A percentile compares a stretch with the other conserved stretches of the same genome.
These are phyloP conservation scores for Xylaria sp. DNA, from an alignment of 2,329 filamentous ascomycete genomes.

Conservation along the genomic window DNA sequence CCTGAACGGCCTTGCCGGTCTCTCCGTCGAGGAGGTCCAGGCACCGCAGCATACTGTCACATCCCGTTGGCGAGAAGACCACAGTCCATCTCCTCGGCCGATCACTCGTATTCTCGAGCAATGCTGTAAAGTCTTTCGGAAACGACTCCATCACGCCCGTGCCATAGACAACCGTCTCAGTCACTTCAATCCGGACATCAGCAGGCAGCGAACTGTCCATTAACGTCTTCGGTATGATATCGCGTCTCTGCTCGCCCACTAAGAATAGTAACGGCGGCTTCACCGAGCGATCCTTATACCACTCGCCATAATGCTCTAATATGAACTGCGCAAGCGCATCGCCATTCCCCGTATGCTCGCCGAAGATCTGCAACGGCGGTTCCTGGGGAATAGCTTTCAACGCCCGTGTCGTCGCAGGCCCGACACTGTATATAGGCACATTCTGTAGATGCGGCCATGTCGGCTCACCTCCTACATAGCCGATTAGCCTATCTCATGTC, in stretches of 20 bases:
- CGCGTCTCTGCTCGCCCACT: constrained; percentile 82
- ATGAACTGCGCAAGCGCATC: constrained; percentile 75
- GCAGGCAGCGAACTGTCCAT: constrained; percentile 50
- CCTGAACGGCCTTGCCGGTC: constrained; percentile 36
- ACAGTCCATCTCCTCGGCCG: constrained; percentile 61
- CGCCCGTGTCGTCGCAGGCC: constrained; percentile 73
- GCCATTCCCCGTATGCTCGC: constrained; percentile 78
- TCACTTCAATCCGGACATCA: constrained; percentile 56
- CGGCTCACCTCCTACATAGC: constrained; percentile 20
- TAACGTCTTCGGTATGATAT: constrained; percentile 81
- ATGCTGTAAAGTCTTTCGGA: constrained; percentile 54
- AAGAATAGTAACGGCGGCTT: constrained; percentile 73
- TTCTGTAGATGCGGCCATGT: constrained; percentile 51
- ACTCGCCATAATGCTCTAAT: constrained; percentile 64
- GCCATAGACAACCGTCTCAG: constrained; percentile 80
- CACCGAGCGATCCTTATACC: constrained; percentile 38
- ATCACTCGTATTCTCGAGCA: constrained; percentile 43
- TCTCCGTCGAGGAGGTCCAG: constrained; percentile 45
- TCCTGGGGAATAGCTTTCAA: constrained; percentile 51
- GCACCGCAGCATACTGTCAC: constrained; percentile 53
- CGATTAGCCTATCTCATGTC: constrained; percentile 22
- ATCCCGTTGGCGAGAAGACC: constrained; percentile 65
- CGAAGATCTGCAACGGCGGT: constrained; percentile 59
- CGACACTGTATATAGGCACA: constrained; percentile 69
- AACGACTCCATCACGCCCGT: constrained; percentile 81